Evolutionary conservation across 805 yeast genomes (phyloP), one percentile per base, ranked within the genome.

Genomic region (Sugiyamaella qingdaonensis): DNA sequence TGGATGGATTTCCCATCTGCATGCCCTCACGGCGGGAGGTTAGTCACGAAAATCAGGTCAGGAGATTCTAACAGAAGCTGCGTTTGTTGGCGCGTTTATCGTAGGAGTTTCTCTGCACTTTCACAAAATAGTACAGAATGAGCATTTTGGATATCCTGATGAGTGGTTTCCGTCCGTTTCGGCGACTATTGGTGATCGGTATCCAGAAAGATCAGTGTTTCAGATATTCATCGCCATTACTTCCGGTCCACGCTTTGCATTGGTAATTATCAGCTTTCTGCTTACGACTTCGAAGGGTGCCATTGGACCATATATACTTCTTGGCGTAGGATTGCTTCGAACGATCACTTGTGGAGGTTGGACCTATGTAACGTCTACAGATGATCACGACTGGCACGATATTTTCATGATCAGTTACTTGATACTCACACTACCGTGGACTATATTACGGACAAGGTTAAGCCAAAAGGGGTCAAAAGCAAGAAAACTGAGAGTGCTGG

Each of bases 141-240:
- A 91, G 46, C 80, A 81, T 58, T 91, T 75, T 65, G 95, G 96
- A 0, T 94, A 89, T 66, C 99, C 99, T 2, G 94, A 91, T 55
- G 99, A 94, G 69, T 94, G 99, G 98, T 92, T 94, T 66, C 99
- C 99, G 1, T 85, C 95, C 64, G 99, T 94, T 1, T 86, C 95
- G 35, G 98, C 99, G 0, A 81, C 99, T 1, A 94, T 94, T 65
- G 99, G 99, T 44, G 99, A 94, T 67, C 72, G 97, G 55, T 94
- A 90, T 67, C 99, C 99, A 0, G 99, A 94, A 70, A 76, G 99
- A 59, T 88, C 96, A 1, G 71, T 94, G 16, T 94, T 92, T 68
- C 99, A 94, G 71, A 77, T 92, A 35, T 71, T 92, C 57, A 94
- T 94, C 59, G 99, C 98, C 1, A 69, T 92, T 45, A 91, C 98